Evolutionary conservation across 2,329 filamentous ascomycete species (phyloP).

Genomic region (Colletotrichum tanaceti): DNA sequence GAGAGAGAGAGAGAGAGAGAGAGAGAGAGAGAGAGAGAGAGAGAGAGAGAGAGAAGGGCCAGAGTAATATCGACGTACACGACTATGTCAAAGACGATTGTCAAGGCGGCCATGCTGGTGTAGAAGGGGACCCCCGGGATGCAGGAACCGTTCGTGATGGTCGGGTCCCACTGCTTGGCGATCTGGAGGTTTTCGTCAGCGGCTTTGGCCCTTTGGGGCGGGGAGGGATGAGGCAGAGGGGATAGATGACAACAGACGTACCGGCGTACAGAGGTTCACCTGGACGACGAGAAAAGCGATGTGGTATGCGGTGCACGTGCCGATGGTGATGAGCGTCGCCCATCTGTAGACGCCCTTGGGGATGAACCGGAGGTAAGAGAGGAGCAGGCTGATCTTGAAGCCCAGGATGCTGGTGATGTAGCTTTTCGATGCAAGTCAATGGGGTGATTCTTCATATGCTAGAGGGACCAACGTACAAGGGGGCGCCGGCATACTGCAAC

Average conservation of each 20-base stretch:
- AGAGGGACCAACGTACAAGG: conserved; percentile 49
- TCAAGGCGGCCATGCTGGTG: conserved; percentile 54
- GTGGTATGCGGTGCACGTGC: conserved; percentile 53
- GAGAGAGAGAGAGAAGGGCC: no score
- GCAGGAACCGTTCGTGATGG: conserved; percentile 52
- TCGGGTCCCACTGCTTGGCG: conserved; percentile 56
- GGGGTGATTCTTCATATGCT: fast-evolving
- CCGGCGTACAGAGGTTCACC: conserved; percentile 52
- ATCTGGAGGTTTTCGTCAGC: conserved; percentile 33
- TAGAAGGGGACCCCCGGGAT: conserved; percentile 56
- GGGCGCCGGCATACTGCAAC: conserved; percentile 55
- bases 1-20: no score
- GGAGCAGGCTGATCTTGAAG: conserved; percentile 60
- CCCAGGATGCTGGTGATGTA: conserved; percentile 57
- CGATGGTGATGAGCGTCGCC: conserved; percentile 50
- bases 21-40: no score
- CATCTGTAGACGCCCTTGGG: conserved; percentile 51
- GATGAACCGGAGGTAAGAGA: conserved; percentile 59
- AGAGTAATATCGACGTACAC: conserved; percentile 49
- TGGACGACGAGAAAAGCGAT: conserved; percentile 52
- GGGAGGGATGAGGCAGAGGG: no score
- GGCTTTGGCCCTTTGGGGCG: no score
- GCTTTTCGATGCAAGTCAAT: conserved; percentile 42
- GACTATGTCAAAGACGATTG: conserved; percentile 55
- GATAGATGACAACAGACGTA: no score